Base-by-base conservation (phyloP, 2,329 filamentous ascomycete species). In the Aspergillus flavus region DNA sequence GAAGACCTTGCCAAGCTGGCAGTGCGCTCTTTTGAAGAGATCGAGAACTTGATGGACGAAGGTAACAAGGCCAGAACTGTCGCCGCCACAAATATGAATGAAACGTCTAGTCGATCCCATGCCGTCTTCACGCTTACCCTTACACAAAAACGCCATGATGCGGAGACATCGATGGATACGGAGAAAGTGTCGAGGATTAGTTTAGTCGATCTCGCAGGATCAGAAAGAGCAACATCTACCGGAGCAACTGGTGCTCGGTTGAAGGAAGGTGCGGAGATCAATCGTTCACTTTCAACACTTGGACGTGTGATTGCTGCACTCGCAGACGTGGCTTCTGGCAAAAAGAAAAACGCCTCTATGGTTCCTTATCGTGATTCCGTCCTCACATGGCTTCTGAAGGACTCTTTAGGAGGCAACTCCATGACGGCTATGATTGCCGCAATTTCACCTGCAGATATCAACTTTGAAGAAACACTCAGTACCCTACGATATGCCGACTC, bases 371-470 rank as follows among this genome's bases (percentile, higher is more conserved):
- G 95, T 86, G 96, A 99, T 82, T 97, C 93, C 74, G 89, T 99
- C 57, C 81, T 99, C 69, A 99, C 95, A 1, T 99, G 95, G 95
- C 82, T 99, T 52, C 80, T 99, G 68, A 99, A 99, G 76, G 96
- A 99, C 77, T 98, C 94, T 4, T 81, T 99, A 6, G 95, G 95
- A 75, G 95, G 95, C 73, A 99, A 99, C 84, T 98, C 94, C 77
- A 94, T 98, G 92, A 99, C 95, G 28, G 95, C 95, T 64, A 99
- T 99, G 96, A 99, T 99, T 84, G 96, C 95, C 57, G 94, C 94
- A 58, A 97, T 99, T 75, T 97, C 94, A 73, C 95, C 95, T 4
- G 95, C 95, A 60, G 95, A 99, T 79, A 98, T 98, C 82, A 99
- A 99, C 80, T 98, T 96, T 75, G 95, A 99, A 69, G 95, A 99